A percentile compares a stretch with the other conserved stretches of the same genome.
These are phyloP conservation scores for Aspergillus nomiae DNA, from an alignment of 2,329 filamentous ascomycete species.

Conservation along the genomic window DNA sequence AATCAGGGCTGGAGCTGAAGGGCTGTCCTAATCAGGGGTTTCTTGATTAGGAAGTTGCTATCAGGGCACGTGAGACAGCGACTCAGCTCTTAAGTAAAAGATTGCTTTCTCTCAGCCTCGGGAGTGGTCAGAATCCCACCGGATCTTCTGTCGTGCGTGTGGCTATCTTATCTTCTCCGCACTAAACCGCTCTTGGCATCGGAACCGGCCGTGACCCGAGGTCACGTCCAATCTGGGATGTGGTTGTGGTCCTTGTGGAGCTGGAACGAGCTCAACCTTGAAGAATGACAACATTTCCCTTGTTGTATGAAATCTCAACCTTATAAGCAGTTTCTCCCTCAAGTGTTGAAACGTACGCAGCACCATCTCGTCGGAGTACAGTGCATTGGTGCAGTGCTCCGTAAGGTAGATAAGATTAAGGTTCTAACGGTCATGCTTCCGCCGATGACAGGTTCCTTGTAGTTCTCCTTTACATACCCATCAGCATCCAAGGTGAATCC, in stretches of 20 bases:
- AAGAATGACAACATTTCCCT: not conserved
- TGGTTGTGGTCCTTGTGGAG: not conserved
- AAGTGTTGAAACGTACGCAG: too few species aligned
- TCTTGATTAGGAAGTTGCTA: not conserved
- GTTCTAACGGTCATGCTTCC: not conserved
- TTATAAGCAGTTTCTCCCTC: not conserved
- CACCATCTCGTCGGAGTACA: not conserved
- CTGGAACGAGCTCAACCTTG: not conserved
- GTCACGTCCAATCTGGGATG: conserved; percentile 1
- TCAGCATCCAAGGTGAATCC: not conserved
- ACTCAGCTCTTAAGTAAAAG: not conserved
- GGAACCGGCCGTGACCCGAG: conserved; percentile 30
- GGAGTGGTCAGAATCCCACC: not conserved
- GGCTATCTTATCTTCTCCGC: conserved; percentile 10
- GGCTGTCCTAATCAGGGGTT: not conserved
- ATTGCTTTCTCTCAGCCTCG: not conserved
- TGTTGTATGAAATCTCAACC: not conserved
- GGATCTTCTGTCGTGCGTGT: not conserved
- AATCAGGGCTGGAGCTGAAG: not conserved
- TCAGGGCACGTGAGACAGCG: not conserved
- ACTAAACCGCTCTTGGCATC: conserved; percentile 19
- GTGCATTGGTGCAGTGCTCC: not conserved
- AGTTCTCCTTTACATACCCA: not conserved
- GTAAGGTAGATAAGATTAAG: not conserved
- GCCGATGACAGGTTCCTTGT: not conserved